These are phyloP conservation scores for Dalbergia oliveri DNA, from an alignment of 306 rosid genomes.

Conservation along the genomic window DNA sequence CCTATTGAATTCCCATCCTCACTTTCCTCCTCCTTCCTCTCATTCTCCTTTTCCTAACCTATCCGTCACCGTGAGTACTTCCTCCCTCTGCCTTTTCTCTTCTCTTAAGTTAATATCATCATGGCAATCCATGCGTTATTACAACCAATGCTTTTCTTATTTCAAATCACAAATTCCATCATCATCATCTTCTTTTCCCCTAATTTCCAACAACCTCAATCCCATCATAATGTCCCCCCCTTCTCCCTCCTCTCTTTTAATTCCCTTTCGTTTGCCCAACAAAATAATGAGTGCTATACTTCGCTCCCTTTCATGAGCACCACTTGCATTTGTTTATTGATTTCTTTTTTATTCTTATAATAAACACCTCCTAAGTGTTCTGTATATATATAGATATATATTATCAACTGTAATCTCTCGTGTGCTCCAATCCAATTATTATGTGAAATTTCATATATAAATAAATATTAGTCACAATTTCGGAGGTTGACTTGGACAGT, in stretches of 20 bases:
- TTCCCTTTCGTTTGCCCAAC: too few species aligned
- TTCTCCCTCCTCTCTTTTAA: too few species aligned
- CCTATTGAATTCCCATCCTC: slow-evolving; percentile 3
- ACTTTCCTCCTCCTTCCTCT: not conserved
- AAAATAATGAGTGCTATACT: not conserved
- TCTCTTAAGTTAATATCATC: not conserved
- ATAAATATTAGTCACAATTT: not conserved
- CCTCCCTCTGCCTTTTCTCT: too few species aligned
- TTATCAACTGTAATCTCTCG: too few species aligned
- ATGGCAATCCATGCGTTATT: too few species aligned
- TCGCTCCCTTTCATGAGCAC: not conserved
- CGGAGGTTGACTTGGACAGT: not conserved
- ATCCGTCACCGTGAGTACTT: not conserved
- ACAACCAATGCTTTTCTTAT: not conserved
- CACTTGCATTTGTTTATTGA: not conserved
- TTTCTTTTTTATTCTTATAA: not conserved
- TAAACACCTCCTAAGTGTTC: too few species aligned
- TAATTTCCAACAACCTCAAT: not conserved
- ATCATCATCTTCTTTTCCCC: not conserved
- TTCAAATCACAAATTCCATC: not conserved
- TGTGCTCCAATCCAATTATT: too few species aligned
- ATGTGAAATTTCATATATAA: too few species aligned
- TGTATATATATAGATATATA: too few species aligned
- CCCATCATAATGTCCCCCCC: not conserved
- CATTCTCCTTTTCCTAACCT: slow-evolving; percentile 1